Evolutionary conservation across 805 yeast species (phyloP).

Genomic region (Wickerhamomyces sydowiorum): DNA sequence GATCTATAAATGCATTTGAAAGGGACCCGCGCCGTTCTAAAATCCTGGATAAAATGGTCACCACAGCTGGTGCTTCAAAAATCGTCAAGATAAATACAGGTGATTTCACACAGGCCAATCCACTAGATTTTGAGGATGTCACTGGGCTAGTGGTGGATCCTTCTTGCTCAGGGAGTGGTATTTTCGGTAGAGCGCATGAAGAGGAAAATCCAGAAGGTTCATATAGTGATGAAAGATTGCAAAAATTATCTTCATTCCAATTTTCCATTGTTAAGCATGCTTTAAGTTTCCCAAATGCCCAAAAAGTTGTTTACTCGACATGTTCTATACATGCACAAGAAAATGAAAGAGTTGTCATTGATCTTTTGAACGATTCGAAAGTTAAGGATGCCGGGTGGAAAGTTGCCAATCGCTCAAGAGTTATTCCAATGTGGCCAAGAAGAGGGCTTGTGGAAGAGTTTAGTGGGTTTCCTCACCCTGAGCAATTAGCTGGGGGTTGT

Average conservation of each 20-base stretch:
- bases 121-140: conserved; percentile 55
- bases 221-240: conserved; percentile 47
- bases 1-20: conserved; percentile 75
- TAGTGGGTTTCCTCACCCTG: conserved; percentile 39
- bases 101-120: conserved; percentile 34
- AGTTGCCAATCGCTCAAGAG: conserved; percentile 50
- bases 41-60: conserved; percentile 70
- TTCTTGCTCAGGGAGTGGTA: conserved; percentile 96
- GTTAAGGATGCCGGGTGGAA: conserved; percentile 71
- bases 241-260: conserved; percentile 80
- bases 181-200: conserved; percentile 59
- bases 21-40: conserved; percentile 70
- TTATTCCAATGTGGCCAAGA: conserved; percentile 80
- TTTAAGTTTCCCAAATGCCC: conserved; percentile 68
- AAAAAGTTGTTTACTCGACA: conserved; percentile 84
- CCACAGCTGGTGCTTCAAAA: conserved; percentile 59
- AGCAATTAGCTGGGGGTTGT: conserved; percentile 74
- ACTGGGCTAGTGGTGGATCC: conserved; percentile 92
- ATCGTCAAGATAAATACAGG: conserved; percentile 46
- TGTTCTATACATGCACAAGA: conserved; percentile 94
- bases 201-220: conserved; percentile 42
- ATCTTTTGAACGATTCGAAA: conserved; percentile 61
- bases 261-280: conserved; percentile 87
- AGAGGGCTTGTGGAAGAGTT: conserved; percentile 78
- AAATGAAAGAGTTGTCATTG: conserved; percentile 87